Evolutionary conservation across 2,329 filamentous ascomycete genomes (phyloP), one percentile per base, ranked within the genome.

Genomic region (Tolypocladium amazonense): DNA sequence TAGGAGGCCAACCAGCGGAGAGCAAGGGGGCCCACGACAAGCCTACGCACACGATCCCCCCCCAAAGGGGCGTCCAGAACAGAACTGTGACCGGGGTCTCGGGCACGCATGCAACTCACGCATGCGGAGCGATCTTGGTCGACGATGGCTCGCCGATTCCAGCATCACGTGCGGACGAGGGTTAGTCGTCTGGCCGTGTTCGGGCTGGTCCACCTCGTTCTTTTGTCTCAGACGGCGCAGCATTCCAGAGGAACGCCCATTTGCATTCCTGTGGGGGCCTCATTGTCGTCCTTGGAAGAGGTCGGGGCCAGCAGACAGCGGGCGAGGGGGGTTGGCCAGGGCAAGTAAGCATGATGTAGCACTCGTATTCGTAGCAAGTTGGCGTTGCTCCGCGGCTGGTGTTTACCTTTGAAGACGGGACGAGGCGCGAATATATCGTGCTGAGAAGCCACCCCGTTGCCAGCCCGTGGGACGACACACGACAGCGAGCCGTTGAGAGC

Each of bases 231-330:
- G 66, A 62, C 63, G 57, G 57, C 62, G 59, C 60, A 64, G 60
- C 71, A 73, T 73, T 73, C 72, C 72, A 72, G 62, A 65, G 64
- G 62, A 58, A 56, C 60, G 62, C 65, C 61, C 62, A 61, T 58
- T 61, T 50, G 59, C 69, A 72, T 72, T 71, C 70, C 68, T 62
- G 62, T 58, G 60, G 60, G 57, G 59, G 53, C 59, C 57, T 61
- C 70, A 74, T 74, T 74, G 71, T 74, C 67, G 70, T 66, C 67
- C 64, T 65, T 65, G 66, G 63, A 64, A 58, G 69, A 71, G 71
- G 69, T 64, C 71, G 68, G 67, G 58, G 41, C 20, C 39, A 38
- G 58, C 55, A 56, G 55, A 14, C 27, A 33, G 38, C n/a, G 38
- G 14, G 55, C 18, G 11, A 9, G 18, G 8, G 55, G 30, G 30